Percentiles rank a stretch among this genome's conserved stretches.
phyloP scores from a whole-genome alignment of 2,329 filamentous ascomycete genomes.

The Aspergillus phoenicis region DNA sequence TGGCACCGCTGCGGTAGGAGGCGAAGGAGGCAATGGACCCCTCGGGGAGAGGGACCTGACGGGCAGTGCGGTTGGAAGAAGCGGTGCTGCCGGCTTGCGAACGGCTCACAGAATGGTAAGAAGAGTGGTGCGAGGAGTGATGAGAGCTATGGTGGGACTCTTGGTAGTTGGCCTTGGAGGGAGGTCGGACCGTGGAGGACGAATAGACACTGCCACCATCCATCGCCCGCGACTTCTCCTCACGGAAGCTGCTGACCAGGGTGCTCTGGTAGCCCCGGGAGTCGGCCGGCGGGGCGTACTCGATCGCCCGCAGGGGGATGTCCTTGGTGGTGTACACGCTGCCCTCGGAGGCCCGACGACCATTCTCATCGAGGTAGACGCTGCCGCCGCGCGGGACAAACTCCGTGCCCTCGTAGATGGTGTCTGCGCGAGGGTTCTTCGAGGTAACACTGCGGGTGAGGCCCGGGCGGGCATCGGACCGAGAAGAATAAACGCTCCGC shows the following conservation, averaged over 20 bases:
- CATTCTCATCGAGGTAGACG: constrained; percentile 31
- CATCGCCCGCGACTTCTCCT: constrained; percentile 35
- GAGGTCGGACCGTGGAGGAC: constrained; percentile 39
- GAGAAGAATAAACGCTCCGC: constrained; percentile 31
- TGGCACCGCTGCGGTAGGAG: constrained; percentile 28
- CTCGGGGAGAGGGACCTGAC: constrained; percentile 40
- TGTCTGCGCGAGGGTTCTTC: constrained; percentile 46
- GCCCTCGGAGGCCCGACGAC: constrained; percentile 41
- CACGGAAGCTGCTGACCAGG: constrained; percentile 45
- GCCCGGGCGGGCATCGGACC: constrained; percentile 34
- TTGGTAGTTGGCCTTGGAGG: constrained; percentile 32
- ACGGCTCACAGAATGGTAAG: constrained; percentile 26
- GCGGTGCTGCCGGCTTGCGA: constrained; percentile 28
- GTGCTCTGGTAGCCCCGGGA: constrained; percentile 40
- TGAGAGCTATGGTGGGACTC: constrained; percentile 26
- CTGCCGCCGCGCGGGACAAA: constrained; percentile 26
- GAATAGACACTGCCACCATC: constrained; percentile 38
- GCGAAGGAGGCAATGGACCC: constrained; percentile 32
- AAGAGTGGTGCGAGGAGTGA: constrained; percentile 27
- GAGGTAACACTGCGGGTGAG: constrained; percentile 39
- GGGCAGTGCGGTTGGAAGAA: constrained; percentile 39
- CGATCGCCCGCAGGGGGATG: constrained; percentile 43
- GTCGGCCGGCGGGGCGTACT: constrained; percentile 37
- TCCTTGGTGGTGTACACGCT: constrained; percentile 41
- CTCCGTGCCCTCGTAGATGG: constrained; percentile 45